A percentile compares a stretch with the other conserved stretches of the same genome.
These are phyloP conservation scores for Meyerozyma elateridarum DNA, from an alignment of 1,139 yeast genomes.

Conservation along the genomic window DNA sequence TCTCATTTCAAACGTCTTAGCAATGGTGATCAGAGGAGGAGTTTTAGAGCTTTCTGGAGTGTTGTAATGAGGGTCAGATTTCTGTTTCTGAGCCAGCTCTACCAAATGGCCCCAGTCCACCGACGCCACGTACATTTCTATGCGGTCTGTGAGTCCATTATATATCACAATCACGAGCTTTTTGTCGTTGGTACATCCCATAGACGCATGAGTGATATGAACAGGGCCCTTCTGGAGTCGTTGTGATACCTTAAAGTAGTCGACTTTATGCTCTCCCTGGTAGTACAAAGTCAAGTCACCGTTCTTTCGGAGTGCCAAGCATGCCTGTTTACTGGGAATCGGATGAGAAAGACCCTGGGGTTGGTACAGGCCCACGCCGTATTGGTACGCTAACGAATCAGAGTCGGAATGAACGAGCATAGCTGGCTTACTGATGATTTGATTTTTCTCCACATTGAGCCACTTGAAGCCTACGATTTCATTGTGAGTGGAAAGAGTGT, in stretches of 20 bases:
- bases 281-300: constrained; percentile 58
- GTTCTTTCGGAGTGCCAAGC: constrained; percentile 59
- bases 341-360: constrained; percentile 70
- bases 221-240: constrained; percentile 20
- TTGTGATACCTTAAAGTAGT: constrained; percentile 38
- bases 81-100: constrained; percentile 45
- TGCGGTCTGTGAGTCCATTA: constrained; percentile 32
- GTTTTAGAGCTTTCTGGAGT: constrained; percentile 43
- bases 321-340: constrained; percentile 62
- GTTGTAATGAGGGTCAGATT: constrained; percentile 47
- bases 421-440: constrained; percentile 53
- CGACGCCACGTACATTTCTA: constrained; percentile 43
- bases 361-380: constrained; percentile 54
- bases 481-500: constrained; percentile 22
- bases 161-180: constrained; percentile 45
- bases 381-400: constrained; percentile 32
- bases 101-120: constrained; percentile 62
- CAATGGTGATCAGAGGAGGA: constrained; percentile 22
- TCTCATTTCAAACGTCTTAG: constrained; percentile 26
- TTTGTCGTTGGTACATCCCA: constrained; percentile 55
- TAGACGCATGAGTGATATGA: constrained; percentile 44
- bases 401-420: constrained; percentile 19
- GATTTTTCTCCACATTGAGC: constrained; percentile 65
- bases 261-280: constrained; percentile 60
- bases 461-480: constrained; percentile 55